Evolutionary conservation across 192 early-diverging fungal genomes (phyloP).

Genomic region (Mortierella alpina): DNA sequence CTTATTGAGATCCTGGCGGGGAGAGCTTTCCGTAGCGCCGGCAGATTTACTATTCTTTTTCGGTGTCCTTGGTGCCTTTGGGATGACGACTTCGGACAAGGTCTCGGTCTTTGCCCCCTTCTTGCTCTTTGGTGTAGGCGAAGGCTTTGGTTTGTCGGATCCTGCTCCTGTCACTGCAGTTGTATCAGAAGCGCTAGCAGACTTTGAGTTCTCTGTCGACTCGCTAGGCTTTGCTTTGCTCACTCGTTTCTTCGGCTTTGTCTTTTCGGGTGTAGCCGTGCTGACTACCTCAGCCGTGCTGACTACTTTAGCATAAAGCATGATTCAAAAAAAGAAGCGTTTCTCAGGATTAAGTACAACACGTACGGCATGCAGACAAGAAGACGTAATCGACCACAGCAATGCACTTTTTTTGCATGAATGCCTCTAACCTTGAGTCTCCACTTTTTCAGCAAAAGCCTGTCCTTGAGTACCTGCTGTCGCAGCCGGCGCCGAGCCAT

Average conservation of each 20-base stretch:
- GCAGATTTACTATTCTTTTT: neutral
- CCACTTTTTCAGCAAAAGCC: neutral
- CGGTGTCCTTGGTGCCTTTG: neutral
- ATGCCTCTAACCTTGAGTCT: neutral
- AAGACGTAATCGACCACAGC: too few relatives aligned
- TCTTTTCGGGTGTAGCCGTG: neutral
- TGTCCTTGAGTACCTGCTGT: neutral
- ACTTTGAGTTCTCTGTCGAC: neutral
- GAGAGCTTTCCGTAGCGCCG: neutral
- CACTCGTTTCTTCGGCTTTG: conserved; percentile 14
- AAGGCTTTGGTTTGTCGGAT: neutral
- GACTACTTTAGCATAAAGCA: neutral
- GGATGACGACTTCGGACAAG: neutral
- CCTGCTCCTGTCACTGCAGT: neutral
- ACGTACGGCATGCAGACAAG: neutral
- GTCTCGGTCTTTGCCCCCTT: neutral
- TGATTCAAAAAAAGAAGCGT: neutral
- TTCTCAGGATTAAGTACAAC: neutral
- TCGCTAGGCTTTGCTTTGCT: conserved; percentile 18
- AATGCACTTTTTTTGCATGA: too few relatives aligned
- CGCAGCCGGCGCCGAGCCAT: neutral
- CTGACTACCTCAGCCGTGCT: neutral
- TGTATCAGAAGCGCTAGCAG: neutral
- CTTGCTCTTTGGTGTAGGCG: neutral
- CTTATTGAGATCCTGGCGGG: neutral